phyloP scores from a whole-genome alignment of 2,329 filamentous ascomycete genomes.

The Penicillium vulpinum region DNA sequence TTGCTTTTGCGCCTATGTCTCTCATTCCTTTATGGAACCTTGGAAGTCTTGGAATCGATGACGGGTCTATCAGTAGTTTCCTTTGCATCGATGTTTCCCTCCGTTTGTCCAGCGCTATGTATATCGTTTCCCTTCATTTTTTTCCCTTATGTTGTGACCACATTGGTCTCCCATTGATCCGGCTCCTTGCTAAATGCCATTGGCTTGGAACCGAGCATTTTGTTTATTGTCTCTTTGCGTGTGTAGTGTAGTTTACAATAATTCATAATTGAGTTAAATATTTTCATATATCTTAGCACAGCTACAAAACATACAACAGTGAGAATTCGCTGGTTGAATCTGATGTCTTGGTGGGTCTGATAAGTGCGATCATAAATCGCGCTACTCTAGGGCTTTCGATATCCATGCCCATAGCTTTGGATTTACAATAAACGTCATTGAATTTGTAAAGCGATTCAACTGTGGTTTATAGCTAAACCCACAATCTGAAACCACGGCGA shows the following conservation, averaged over 20 bases:
- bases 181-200: neutral
- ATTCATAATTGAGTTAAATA: slow-evolving; percentile 15
- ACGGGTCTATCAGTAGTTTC: neutral
- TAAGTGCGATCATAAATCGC: neutral
- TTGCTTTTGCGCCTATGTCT: slow-evolving; percentile 19
- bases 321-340: no score
- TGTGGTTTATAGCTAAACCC: neutral
- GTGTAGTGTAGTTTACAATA: slow-evolving; percentile 25
- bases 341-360: no score
- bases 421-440: neutral
- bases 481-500: neutral
- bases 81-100: slow-evolving; percentile 6
- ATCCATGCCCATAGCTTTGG: neutral
- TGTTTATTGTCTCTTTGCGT: neutral
- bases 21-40: slow-evolving; percentile 19
- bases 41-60: slow-evolving; percentile 11
- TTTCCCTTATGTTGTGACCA: neutral
- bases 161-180: neutral
- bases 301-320: neutral
- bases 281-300: neutral
- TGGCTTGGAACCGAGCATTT: slow-evolving; percentile 1
- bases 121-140: slow-evolving; percentile 3
- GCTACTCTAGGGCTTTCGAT: neutral
- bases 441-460: neutral
- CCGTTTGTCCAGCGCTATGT: slow-evolving; percentile 10